A percentile compares a stretch with the other conserved stretches of the same genome.
These are phyloP conservation scores for Cylindrotheca fusiformis DNA, from an alignment of 108 stramenopile genomes.

Conservation along the genomic window DNA sequence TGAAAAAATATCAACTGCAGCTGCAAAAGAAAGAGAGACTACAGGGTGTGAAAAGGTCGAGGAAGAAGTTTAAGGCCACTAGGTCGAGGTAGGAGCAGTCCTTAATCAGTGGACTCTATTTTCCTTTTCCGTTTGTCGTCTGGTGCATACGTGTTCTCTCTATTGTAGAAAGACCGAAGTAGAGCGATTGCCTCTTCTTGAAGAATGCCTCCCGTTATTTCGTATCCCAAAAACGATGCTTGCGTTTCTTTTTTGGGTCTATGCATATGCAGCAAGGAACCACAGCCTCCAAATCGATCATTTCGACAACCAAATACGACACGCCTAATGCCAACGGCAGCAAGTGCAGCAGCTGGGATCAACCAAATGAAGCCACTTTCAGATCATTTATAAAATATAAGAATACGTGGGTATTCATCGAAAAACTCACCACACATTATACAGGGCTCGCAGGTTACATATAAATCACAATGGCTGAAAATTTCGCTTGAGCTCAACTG, in stretches of 20 bases:
- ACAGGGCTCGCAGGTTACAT: slow-evolving; percentile 89
- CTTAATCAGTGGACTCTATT: slow-evolving; percentile 4
- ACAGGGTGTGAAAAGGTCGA: slow-evolving; percentile 21
- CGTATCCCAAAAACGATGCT: slow-evolving; percentile 38
- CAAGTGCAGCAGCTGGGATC: slow-evolving; percentile 62
- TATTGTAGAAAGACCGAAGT: slow-evolving; percentile 79
- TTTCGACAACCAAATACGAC: slow-evolving; percentile 84
- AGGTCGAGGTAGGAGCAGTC: slow-evolving; percentile 6
- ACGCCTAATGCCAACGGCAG: slow-evolving; percentile 61
- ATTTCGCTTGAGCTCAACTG: slow-evolving; percentile 20
- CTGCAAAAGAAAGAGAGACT: slow-evolving; percentile 25
- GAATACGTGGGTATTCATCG: not conserved
- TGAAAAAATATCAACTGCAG: slow-evolving; percentile 44
- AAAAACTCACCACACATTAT: slow-evolving; percentile 59
- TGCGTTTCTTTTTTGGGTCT: slow-evolving; percentile 1
- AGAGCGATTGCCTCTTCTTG: slow-evolving; percentile 68
- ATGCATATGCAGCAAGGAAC: slow-evolving; percentile 70
- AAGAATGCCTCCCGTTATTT: slow-evolving; percentile 53
- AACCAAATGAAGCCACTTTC: not conserved
- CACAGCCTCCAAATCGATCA: slow-evolving; percentile 84
- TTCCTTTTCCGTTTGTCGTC: slow-evolving; percentile 68
- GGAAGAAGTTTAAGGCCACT: slow-evolving; percentile 42
- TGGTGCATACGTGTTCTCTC: slow-evolving; percentile 85
- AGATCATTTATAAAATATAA: not conserved
- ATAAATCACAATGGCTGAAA: slow-evolving; percentile 54